Evolutionary conservation across 108 stramenopile genomes (phyloP).

Genomic region (Cyclotella choctawhatcheeana): DNA sequence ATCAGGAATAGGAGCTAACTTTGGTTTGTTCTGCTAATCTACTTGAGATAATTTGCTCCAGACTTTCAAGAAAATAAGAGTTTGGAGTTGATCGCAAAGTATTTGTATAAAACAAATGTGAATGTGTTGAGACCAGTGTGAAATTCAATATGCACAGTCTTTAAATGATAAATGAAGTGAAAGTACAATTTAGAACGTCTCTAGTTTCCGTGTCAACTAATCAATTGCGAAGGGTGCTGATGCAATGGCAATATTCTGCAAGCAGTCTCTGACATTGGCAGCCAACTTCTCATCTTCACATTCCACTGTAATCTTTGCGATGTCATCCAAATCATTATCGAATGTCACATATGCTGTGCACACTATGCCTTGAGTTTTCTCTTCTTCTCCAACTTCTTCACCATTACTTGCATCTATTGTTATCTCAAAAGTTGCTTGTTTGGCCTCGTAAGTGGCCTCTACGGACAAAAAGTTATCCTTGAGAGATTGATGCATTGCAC

Average conservation of each 20-base stretch:
- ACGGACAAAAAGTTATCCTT: constrained; percentile 79
- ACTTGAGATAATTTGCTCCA: too few species aligned
- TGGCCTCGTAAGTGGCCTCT: constrained; percentile 83
- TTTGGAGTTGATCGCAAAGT: too few species aligned
- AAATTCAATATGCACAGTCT: too few species aligned
- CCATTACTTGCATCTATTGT: constrained; percentile 60
- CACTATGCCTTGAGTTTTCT: constrained; percentile 50
- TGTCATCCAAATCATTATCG: constrained; percentile 49
- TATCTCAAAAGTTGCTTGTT: constrained; percentile 74
- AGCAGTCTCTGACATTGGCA: constrained; percentile 72
- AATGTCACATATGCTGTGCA: constrained; percentile 77
- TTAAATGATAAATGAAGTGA: too few species aligned
- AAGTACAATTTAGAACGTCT: neutral
- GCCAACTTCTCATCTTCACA: constrained; percentile 77
- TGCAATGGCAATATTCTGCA: constrained; percentile 64
- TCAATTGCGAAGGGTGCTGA: constrained; percentile 12
- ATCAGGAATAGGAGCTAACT: neutral
- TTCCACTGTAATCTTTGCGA: constrained; percentile 80
- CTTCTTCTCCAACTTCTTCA: constrained; percentile 10
- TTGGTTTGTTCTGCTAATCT: too few species aligned
- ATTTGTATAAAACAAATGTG: too few species aligned
- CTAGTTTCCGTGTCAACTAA: neutral
- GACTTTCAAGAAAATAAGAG: neutral
- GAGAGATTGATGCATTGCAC: constrained; percentile 63
- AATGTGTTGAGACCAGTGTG: too few species aligned